Evolutionary conservation across 768 basidiomycete genomes (phyloP).

Genomic region (Leccinum longicurvipes): DNA sequence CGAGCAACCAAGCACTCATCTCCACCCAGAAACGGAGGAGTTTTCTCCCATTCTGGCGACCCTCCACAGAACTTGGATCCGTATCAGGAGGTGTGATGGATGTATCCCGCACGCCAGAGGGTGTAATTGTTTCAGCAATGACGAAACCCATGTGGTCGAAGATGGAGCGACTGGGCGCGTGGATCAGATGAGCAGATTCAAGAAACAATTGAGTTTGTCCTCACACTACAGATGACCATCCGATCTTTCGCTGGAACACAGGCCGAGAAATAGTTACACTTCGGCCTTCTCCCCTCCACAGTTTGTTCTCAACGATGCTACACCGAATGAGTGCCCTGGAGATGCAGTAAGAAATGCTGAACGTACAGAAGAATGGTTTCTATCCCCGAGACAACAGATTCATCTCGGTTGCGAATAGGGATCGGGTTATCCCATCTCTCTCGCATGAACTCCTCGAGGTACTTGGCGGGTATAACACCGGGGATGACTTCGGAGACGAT

Average conservation of each 20-base stretch:
- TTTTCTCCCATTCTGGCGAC: conserved; percentile 52
- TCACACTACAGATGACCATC: conserved; percentile 61
- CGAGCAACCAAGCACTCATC: conserved; percentile 59
- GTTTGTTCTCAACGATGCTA: conserved; percentile 71
- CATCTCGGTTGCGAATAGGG: conserved; percentile 50
- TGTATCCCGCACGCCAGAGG: conserved; percentile 35
- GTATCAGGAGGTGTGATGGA: conserved; percentile 55
- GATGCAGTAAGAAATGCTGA: neutral
- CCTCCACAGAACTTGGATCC: conserved; percentile 42
- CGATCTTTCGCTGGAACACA: conserved; percentile 61
- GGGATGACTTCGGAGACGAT: conserved; percentile 68
- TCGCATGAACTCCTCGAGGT: conserved; percentile 58
- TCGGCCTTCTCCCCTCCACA: conserved; percentile 70
- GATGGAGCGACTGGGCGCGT: conserved; percentile 34
- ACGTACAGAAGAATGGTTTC: conserved; percentile 69
- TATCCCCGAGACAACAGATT: conserved; percentile 52
- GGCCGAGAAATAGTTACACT: conserved; percentile 50
- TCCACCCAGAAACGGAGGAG: conserved; percentile 83
- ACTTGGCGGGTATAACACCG: conserved; percentile 63
- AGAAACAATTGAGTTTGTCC: conserved; percentile 22
- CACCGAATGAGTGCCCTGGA: neutral
- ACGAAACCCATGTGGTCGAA: conserved; percentile 42
- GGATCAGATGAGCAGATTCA: conserved; percentile 9
- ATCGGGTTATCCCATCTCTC: conserved; percentile 62
- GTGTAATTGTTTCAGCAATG: conserved; percentile 17